Base-by-base conservation (phyloP, 306 rosid genomes). In the Prinsepia uniflora region DNA sequence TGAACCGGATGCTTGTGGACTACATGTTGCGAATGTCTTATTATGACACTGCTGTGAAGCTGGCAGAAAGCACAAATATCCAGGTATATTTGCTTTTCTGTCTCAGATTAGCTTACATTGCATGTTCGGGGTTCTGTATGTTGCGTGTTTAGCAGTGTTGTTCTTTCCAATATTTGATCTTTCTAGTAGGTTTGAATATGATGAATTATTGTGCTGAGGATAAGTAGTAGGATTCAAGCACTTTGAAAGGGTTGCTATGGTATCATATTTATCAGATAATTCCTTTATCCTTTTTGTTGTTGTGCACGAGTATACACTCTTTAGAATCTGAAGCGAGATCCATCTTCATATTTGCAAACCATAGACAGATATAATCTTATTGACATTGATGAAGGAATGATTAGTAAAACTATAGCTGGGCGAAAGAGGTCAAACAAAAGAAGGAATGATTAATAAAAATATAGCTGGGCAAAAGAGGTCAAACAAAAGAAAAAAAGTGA, bases 11-110 rank as follows among this genome's bases (percentile, higher is more conserved):
- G 75, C 91, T 94, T 68, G 92, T 91, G 79, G 99, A 94, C 82
- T 94, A 94, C 86, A 89, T 94, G 99, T 76, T 91, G 84, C 81
- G 99, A 74, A 91, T 89, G 97, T 94, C 99, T 0, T 94, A 94
- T 68, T 87, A 82, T 46, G 92, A 91, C 66, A 84, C 97, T 6
- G 99, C 99, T 19, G 77, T 74, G 72, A 91, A 84, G 83, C 76
- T 94, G 61, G 87, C 96, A 0, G 95, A 87, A 72, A 80, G 87
- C 82, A 84, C 83, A 81, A 94, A 86, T 72, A 86, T 94, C 71
- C 90, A 85, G 97, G 97, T 87, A 71, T 39, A 47, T 61, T 72
- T 50, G 22, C 70, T 70, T 60, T 48, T 54, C 61, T 6, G 22
- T 40, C 62, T 47, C 8, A 10, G 46, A 44, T 72, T 68, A 10